Base-by-base conservation (phyloP, 208 protist species). In the Acanthamoeba lenticulata region DNA sequence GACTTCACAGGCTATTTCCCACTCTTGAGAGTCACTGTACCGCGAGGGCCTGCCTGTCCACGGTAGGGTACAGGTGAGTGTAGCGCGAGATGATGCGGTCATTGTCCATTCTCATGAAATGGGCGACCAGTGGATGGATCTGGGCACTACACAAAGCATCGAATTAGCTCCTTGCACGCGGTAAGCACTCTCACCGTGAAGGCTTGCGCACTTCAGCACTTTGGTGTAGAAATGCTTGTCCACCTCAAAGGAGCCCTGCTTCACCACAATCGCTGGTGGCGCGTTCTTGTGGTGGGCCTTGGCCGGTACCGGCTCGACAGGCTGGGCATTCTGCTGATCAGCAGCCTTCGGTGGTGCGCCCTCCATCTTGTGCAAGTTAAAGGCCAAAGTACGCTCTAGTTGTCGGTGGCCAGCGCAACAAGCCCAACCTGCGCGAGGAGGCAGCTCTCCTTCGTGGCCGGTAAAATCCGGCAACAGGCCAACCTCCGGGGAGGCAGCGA, bases 151-250 rank as follows among this genome's bases (percentile, higher is more conserved):
- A 6, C 34, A 34, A 38, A 24, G 83, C 60, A 69, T 5, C 60
- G 60, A 27, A 69, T 7, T 27, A 29, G 13, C 13, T 34, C 6
- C 27, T 69, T 69, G 60, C 60, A n/a, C 13, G 6, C 6, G 27
- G 13, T 36, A n/a, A 69, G 13, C 6, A 36, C 29, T 11, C 19
- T 6, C 27, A 44, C 7, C 15, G 55, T 85, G 32, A 94, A 44
- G 5, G 38, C 17, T 11, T 17, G 57, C 62, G 11, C 62, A 90
- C 38, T 96, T 96, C 40, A 96, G 90, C 27, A 94, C 91, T 65
- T 94, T 94, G 72, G 60, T 81, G 90, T 96, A 96, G 92, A 96
- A 96, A 55, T 96, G 95, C 34, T 95, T 89, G 24, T 96, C 95
- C 0, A 65, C 29, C 44, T 96, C 81, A 65, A 95, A 95, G 4